These are phyloP conservation scores for Arabidopsis thaliana DNA, from an alignment of 345 rosid species.

Conservation along the genomic window DNA sequence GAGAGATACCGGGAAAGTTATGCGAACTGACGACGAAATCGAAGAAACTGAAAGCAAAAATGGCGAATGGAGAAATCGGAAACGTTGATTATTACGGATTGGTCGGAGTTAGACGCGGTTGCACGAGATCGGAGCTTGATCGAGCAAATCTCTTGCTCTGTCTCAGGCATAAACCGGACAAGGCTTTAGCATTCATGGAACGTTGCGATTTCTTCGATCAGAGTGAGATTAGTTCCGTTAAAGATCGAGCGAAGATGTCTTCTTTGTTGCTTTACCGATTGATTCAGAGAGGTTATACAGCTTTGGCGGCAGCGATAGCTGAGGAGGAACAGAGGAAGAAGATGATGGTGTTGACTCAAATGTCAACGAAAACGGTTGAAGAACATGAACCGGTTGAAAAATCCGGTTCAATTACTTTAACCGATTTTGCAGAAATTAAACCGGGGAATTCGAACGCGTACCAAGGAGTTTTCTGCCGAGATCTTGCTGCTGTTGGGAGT, in stretches of 20 bases:
- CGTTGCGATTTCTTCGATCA: conserved; percentile 76
- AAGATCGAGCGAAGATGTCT: conserved; percentile 80
- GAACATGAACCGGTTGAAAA: conserved; percentile 38
- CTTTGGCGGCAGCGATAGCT: conserved; percentile 55
- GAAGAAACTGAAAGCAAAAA: conserved; percentile 66
- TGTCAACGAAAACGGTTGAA: conserved; percentile 43
- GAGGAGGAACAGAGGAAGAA: conserved; percentile 79
- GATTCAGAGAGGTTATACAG: conserved; percentile 84
- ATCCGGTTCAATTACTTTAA: not conserved
- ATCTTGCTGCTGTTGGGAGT: conserved; percentile 81
- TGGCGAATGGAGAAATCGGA: conserved; percentile 76
- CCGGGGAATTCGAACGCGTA: conserved; percentile 49
- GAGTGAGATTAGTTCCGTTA: conserved; percentile 64
- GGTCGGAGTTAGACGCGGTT: conserved; percentile 86
- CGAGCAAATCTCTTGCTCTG: conserved; percentile 81
- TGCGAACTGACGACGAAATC: conserved; percentile 65
- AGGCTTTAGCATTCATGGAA: conserved; percentile 70
- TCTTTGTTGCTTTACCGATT: conserved; percentile 79
- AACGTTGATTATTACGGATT: conserved; percentile 80
- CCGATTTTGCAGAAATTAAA: conserved; percentile 9
- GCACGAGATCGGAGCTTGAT: conserved; percentile 86
- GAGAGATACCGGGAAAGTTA: conserved; percentile 84
- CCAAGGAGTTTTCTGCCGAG: conserved; percentile 95
- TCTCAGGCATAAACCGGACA: conserved; percentile 89
- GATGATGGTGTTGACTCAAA: conserved; percentile 54